Percentiles rank a stretch among this genome's conserved stretches.
phyloP scores from a whole-genome alignment of 2,329 filamentous ascomycete genomes.

The Akanthomyces muscarius region DNA sequence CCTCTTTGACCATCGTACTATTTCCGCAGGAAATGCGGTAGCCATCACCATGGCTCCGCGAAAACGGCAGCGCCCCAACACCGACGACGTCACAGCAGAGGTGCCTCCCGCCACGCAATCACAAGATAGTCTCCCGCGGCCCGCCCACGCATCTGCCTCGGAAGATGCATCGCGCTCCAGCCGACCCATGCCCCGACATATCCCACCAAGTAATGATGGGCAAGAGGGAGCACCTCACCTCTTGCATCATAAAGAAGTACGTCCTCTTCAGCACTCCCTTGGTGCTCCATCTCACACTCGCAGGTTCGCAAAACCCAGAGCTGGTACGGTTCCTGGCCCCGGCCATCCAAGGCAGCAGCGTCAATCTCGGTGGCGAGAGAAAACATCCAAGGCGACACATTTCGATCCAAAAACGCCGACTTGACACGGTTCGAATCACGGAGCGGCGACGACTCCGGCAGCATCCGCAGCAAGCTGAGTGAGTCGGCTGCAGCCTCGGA shows the following conservation, averaged over 20 bases:
- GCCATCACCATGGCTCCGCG: conserved; percentile 29
- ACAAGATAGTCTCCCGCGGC: conserved; percentile 16
- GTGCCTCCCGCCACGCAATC: conserved; percentile 18
- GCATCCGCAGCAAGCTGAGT: conserved; percentile 26
- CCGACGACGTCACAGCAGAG: conserved; percentile 22
- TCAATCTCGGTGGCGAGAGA: conserved; percentile 59
- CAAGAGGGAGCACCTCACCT: not conserved
- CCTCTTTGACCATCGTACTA: not conserved
- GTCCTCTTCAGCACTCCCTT: not conserved
- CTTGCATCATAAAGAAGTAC: conserved; percentile 20
- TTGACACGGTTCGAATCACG: conserved; percentile 49
- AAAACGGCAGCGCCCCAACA: conserved; percentile 32
- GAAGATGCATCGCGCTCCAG: conserved; percentile 10
- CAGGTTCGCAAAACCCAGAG: conserved; percentile 52
- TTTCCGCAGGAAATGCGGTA: not conserved
- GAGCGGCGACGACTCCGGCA: conserved; percentile 32
- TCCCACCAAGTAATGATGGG: not conserved
- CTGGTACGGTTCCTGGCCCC: conserved; percentile 62
- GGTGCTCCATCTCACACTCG: conserved; percentile 11
- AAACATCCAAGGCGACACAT: conserved; percentile 55
- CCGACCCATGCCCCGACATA: conserved; percentile 15
- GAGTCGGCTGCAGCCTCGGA: conserved; percentile 5
- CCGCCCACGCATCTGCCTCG: conserved; percentile 20
- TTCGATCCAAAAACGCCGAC: conserved; percentile 44
- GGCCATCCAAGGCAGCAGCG: conserved; percentile 51